Percentiles rank a stretch among this genome's conserved stretches.
Conservation (phyloP, 331 rosid genomes). For the Rhamnella rubrinervis region DNA sequence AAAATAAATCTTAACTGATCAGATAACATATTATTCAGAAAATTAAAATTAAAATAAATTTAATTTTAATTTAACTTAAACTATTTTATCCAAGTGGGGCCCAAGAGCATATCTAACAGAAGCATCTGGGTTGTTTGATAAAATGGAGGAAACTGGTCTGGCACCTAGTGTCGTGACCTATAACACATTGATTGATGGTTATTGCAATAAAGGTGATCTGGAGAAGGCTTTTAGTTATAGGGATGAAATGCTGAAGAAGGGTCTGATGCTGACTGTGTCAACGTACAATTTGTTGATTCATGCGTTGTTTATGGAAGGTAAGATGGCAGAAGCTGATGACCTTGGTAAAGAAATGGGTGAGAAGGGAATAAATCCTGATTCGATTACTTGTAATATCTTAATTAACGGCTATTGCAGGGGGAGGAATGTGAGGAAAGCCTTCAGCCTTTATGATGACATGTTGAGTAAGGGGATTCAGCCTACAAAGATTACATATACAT, state of each 20-base stretch:
- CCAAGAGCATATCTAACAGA: too few relatives aligned
- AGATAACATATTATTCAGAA: too few relatives aligned
- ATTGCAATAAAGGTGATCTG: slow-evolving; percentile 65
- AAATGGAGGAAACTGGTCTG: slow-evolving; percentile 56
- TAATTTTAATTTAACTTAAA: too few relatives aligned
- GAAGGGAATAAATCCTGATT: slow-evolving; percentile 61
- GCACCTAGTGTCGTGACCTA: slow-evolving; percentile 62
- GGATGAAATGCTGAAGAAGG: slow-evolving; percentile 76
- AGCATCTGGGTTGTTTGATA: slow-evolving; percentile 53
- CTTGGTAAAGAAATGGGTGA: slow-evolving; percentile 59
- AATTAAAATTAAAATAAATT: too few relatives aligned
- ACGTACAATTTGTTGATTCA: slow-evolving; percentile 84
- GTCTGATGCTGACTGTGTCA: slow-evolving; percentile 47
- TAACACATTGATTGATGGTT: slow-evolving; percentile 73
- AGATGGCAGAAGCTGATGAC: slow-evolving; percentile 46
- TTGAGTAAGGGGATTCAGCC: slow-evolving; percentile 50
- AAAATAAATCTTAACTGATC: too few relatives aligned
- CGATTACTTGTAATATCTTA: slow-evolving; percentile 65
- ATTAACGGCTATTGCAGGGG: slow-evolving; percentile 72
- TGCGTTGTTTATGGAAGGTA: slow-evolving; percentile 73
- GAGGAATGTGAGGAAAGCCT: slow-evolving; percentile 67
- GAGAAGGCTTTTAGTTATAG: slow-evolving; percentile 56
- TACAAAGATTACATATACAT: slow-evolving; percentile 67
- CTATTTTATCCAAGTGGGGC: too few relatives aligned
- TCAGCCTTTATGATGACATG: slow-evolving; percentile 79